Conservation (phyloP, 306 rosid species). For the Vigna trinervia region DNA sequence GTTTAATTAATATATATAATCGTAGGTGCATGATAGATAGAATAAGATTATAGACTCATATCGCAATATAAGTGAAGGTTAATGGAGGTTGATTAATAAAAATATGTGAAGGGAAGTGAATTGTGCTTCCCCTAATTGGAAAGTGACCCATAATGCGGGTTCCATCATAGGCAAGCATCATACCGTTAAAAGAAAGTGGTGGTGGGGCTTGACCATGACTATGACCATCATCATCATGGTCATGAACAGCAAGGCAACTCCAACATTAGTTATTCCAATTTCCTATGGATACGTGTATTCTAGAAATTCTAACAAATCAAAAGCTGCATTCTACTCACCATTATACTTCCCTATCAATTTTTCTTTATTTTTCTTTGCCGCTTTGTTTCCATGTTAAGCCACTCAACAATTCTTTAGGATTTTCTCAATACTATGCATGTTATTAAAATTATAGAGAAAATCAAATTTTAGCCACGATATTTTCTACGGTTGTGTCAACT, state of each 20-base stretch:
- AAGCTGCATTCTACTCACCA: neutral
- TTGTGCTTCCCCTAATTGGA: conserved; percentile 53
- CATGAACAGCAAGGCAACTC: neutral
- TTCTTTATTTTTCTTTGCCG: neutral
- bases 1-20: neutral
- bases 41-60: conserved; percentile 33
- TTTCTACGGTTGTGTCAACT: too few species aligned
- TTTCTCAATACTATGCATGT: too few species aligned
- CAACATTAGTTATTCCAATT: neutral
- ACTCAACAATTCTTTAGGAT: neutral
- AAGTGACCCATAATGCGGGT: conserved; percentile 35
- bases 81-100: conserved; percentile 37
- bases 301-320: neutral
- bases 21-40: conserved; percentile 10
- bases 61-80: conserved; percentile 6
- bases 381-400: neutral
- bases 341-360: neutral
- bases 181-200: conserved; percentile 48
- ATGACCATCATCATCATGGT: neutral
- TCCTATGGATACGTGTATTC: conserved; percentile 1
- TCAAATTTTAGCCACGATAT: too few species aligned
- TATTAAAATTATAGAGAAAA: too few species aligned
- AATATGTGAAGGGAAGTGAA: conserved; percentile 1
- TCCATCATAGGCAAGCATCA: conserved; percentile 29
- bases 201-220: conserved; percentile 38